phyloP scores from a whole-genome alignment of 257 asterid species.

The Linderniella brevidens region DNA sequence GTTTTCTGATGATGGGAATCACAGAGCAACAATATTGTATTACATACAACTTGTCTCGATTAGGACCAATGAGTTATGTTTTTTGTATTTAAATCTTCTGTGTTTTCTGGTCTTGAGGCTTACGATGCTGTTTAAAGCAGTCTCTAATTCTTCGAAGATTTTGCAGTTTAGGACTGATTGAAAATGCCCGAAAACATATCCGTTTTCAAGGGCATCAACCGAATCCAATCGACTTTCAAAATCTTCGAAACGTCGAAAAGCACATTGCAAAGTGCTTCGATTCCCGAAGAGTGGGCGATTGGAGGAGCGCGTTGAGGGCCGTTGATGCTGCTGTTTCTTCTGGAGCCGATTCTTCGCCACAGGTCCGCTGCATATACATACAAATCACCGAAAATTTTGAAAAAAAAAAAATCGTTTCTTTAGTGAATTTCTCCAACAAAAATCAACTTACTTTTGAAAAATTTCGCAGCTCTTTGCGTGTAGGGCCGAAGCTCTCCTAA shows the following conservation, averaged over 20 bases:
- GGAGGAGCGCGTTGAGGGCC: conserved; percentile 45
- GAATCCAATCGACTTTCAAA: conserved; percentile 35
- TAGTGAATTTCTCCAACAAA: conserved; percentile 4
- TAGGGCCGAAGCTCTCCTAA: conserved; percentile 76
- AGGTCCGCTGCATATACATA: conserved; percentile 16
- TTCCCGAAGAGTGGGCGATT: conserved; percentile 46
- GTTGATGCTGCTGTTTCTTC: conserved; percentile 51
- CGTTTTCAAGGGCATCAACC: conserved; percentile 30
- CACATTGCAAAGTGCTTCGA: conserved; percentile 46
- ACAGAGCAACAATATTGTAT: too few relatives aligned
- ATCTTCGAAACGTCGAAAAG: conserved; percentile 49
- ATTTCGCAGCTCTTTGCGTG: conserved; percentile 71
- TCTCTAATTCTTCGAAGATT: conserved; percentile 30
- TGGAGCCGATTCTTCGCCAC: conserved; percentile 70
- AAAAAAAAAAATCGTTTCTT: background rate
- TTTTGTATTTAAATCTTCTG: too few relatives aligned
- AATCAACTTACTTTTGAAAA: conserved; percentile 17
- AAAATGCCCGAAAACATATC: conserved; percentile 43
- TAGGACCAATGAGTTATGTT: too few relatives aligned
- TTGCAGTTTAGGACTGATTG: conserved; percentile 73
- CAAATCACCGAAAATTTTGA: background rate
- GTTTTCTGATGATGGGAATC: too few relatives aligned
- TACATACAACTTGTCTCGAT: too few relatives aligned
- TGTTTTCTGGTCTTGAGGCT: too few relatives aligned
- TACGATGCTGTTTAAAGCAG: too few relatives aligned